Evolutionary conservation across 176 grass and related monocot genomes (phyloP).

Genomic region (Paspalum vaginatum): DNA sequence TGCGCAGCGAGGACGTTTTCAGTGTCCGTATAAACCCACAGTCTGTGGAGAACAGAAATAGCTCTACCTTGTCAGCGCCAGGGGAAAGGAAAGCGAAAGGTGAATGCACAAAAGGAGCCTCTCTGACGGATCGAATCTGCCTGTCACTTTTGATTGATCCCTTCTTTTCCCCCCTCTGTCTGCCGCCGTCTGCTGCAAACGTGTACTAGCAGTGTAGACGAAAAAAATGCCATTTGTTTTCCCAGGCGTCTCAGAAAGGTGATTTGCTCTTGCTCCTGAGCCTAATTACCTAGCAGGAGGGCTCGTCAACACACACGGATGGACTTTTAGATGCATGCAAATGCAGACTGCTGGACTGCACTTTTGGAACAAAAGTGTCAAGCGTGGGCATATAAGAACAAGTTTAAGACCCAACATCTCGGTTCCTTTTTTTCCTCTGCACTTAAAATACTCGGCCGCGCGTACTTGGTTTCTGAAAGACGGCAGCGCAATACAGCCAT

Average conservation of each 20-base stretch:
- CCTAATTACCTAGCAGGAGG: background rate
- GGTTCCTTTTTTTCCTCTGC: constrained; percentile 29
- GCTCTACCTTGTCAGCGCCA: constrained; percentile 30
- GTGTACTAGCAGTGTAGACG: background rate
- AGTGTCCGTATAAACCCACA: background rate
- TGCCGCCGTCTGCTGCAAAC: too few species aligned
- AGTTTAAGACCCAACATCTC: background rate
- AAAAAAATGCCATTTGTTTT: background rate
- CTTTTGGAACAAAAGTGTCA: constrained; percentile 27
- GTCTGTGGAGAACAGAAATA: constrained; percentile 26
- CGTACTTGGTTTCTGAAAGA: constrained; percentile 38
- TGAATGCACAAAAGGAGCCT: constrained; percentile 44
- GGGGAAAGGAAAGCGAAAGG: constrained; percentile 43
- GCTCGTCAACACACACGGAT: background rate
- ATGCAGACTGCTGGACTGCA: background rate
- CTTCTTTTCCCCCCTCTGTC: background rate
- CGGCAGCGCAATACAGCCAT: background rate
- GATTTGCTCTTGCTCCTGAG: too few species aligned
- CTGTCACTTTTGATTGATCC: constrained; percentile 13
- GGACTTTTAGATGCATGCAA: background rate
- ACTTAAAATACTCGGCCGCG: constrained; percentile 7
- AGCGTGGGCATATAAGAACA: background rate
- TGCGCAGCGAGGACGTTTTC: background rate
- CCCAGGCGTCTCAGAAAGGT: too few species aligned
- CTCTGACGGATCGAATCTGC: constrained; percentile 28